These are phyloP conservation scores for Inonotus hispidus DNA, from an alignment of 1,284 basidiomycete species.

Conservation along the genomic window DNA sequence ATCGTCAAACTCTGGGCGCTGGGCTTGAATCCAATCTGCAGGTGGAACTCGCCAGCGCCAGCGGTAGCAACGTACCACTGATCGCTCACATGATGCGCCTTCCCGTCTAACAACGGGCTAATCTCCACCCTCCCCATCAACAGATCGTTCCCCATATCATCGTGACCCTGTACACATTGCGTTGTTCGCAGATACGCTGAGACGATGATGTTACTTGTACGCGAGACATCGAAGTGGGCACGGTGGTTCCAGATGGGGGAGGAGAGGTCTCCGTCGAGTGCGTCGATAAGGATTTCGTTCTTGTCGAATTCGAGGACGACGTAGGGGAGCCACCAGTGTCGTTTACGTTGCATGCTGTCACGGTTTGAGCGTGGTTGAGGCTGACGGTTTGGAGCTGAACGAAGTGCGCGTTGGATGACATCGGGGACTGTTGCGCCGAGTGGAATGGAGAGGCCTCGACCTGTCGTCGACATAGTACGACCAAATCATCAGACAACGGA, in stretches of 20 bases:
- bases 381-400: constrained; percentile 36
- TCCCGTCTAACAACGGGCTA: constrained; percentile 72
- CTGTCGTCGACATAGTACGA: constrained; percentile 29
- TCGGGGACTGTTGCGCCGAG: constrained; percentile 75
- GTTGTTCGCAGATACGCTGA: constrained; percentile 84
- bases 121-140: constrained; percentile 90
- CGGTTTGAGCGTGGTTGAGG: constrained; percentile 56
- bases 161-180: constrained; percentile 55
- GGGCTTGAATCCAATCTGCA: constrained; percentile 92
- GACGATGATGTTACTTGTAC: constrained; percentile 85
- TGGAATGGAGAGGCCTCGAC: constrained; percentile 70
- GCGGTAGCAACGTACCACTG: constrained; percentile 88
- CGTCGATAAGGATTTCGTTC: constrained; percentile 97
- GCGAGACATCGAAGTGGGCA: constrained; percentile 91
- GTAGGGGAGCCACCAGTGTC: constrained; percentile 96
- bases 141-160: constrained; percentile 91
- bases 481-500: neutral
- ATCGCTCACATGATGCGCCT: constrained; percentile 66
- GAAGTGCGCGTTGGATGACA: constrained; percentile 81
- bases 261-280: constrained; percentile 82
- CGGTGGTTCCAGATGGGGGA: constrained; percentile 94
- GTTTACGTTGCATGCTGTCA: constrained; percentile 84
- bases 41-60: constrained; percentile 89
- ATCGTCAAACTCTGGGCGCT: constrained; percentile 81
- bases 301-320: constrained; percentile 99